Evolutionary conservation across 805 yeast genomes (phyloP).

Genomic region (Nakazawaea ishiwadae): DNA sequence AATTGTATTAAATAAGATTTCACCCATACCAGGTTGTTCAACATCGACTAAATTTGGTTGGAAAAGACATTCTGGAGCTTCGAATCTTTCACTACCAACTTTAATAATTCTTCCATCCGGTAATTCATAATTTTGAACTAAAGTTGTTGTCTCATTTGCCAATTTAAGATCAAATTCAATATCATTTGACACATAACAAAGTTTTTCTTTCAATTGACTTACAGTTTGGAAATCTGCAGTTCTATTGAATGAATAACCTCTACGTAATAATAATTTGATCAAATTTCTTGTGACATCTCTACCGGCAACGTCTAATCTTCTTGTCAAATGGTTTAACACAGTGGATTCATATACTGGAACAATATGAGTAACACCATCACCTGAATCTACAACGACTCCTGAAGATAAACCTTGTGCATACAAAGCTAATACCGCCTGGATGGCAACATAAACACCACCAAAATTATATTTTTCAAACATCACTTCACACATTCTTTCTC

Average conservation of each 20-base stretch:
- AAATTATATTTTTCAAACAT: slow-evolving; percentile 90
- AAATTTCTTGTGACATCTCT: slow-evolving; percentile 96
- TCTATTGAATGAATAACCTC: slow-evolving; percentile 97
- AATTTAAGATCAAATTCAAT: slow-evolving; percentile 82
- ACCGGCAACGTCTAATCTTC: slow-evolving; percentile 95
- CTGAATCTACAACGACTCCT: slow-evolving; percentile 98
- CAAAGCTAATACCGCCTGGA: slow-evolving; percentile 95
- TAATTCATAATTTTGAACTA: slow-evolving; percentile 86
- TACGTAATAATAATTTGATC: slow-evolving; percentile 83
- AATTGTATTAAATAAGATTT: slow-evolving; percentile 82
- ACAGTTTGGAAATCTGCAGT: slow-evolving; percentile 99
- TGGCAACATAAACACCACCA: slow-evolving; percentile 92
- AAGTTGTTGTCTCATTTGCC: slow-evolving; percentile 91
- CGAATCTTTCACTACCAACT: slow-evolving; percentile 93
- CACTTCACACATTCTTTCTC: slow-evolving; percentile 87
- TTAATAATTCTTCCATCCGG: slow-evolving; percentile 96
- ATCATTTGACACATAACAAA: slow-evolving; percentile 94
- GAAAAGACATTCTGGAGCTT: slow-evolving; percentile 95
- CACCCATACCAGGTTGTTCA: slow-evolving; percentile 97
- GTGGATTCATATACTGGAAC: slow-evolving; percentile 97
- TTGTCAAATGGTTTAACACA: slow-evolving; percentile 90
- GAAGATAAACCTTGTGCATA: slow-evolving; percentile 96
- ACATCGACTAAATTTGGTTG: slow-evolving; percentile 94
- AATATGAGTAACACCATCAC: slow-evolving; percentile 98
- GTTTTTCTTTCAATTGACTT: slow-evolving; percentile 93